Evolutionary conservation across 768 basidiomycete genomes (phyloP).

Genomic region (Psilocybe cyanescens): DNA sequence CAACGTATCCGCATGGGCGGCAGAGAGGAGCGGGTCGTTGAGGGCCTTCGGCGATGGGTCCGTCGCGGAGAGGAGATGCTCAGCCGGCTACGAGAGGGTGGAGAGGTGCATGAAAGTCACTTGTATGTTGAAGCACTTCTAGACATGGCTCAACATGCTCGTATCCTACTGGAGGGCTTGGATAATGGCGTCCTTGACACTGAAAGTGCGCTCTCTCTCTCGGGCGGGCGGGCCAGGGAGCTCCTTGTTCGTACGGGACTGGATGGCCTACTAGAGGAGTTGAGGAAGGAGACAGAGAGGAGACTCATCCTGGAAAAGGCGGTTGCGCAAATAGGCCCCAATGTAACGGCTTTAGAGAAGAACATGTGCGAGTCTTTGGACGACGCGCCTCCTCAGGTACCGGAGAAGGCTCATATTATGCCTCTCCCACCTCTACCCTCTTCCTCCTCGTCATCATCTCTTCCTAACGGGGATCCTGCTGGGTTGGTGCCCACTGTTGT

Average conservation of each 20-base stretch:
- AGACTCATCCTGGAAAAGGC: slow-evolving; percentile 47
- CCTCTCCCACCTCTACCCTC: too few relatives aligned
- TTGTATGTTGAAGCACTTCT: slow-evolving; percentile 17
- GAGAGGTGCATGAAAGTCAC: slow-evolving; percentile 22
- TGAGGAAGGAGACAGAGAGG: slow-evolving; percentile 57
- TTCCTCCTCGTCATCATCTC: neutral
- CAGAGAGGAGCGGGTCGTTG: slow-evolving; percentile 65
- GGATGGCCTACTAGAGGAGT: slow-evolving; percentile 55
- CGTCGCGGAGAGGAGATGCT: slow-evolving; percentile 50
- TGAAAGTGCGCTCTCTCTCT: slow-evolving; percentile 25
- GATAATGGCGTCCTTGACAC: slow-evolving; percentile 29
- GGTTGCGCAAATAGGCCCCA: slow-evolving; percentile 18
- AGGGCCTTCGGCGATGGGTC: slow-evolving; percentile 61
- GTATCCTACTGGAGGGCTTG: slow-evolving; percentile 28
- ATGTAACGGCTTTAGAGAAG: neutral
- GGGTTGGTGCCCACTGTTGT: neutral
- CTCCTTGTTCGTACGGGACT: slow-evolving; percentile 53
- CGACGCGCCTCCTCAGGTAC: neutral
- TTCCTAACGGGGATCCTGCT: neutral
- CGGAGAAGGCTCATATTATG: neutral
- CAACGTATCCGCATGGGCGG: slow-evolving; percentile 63
- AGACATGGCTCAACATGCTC: slow-evolving; percentile 29
- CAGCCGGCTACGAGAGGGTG: slow-evolving; percentile 31
- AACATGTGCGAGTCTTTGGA: neutral
- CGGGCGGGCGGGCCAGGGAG: slow-evolving; percentile 58